These are phyloP conservation scores for Pichia sp. DNA, from an alignment of 1,139 yeast genomes.

Conservation along the genomic window DNA sequence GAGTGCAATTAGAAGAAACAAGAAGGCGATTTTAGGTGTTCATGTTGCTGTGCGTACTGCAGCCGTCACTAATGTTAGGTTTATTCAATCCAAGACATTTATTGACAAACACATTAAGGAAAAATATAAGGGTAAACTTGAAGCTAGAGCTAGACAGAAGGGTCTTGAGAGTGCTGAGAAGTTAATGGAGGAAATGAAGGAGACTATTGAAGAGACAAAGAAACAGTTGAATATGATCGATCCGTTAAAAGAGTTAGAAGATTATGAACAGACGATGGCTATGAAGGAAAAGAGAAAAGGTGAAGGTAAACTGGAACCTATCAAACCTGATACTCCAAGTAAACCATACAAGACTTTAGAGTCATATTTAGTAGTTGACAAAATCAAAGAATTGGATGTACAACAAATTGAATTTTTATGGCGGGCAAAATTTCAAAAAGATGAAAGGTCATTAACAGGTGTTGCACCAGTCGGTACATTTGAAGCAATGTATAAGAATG, in stretches of 20 bases:
- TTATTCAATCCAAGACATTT: slow-evolving; percentile 35
- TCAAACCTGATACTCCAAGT: slow-evolving; percentile 40
- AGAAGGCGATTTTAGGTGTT: not conserved
- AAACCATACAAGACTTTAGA: slow-evolving; percentile 65
- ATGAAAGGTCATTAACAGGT: slow-evolving; percentile 61
- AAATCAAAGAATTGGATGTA: slow-evolving; percentile 47
- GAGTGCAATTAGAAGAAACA: no score
- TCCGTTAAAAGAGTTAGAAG: slow-evolving; percentile 63
- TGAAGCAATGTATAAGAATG: slow-evolving; percentile 55
- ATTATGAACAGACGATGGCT: slow-evolving; percentile 42
- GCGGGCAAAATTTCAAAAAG: slow-evolving; percentile 75
- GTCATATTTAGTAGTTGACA: slow-evolving; percentile 65
- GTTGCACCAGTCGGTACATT: slow-evolving; percentile 51
- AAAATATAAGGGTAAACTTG: slow-evolving; percentile 39
- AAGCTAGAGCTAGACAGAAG: slow-evolving; percentile 41
- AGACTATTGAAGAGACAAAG: slow-evolving; percentile 52
- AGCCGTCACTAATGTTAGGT: slow-evolving; percentile 25
- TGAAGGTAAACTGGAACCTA: slow-evolving; percentile 37
- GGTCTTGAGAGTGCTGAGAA: slow-evolving; percentile 52
- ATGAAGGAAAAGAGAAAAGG: slow-evolving; percentile 22
- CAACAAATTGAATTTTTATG: slow-evolving; percentile 77
- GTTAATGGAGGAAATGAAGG: slow-evolving; percentile 56
- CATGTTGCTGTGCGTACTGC: slow-evolving; percentile 19
- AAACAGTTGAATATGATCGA: slow-evolving; percentile 56
- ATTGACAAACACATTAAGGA: slow-evolving; percentile 34